Evolutionary conservation across 2,329 filamentous ascomycete genomes (phyloP).

Genomic region (Xylariomycetidae sp.): DNA sequence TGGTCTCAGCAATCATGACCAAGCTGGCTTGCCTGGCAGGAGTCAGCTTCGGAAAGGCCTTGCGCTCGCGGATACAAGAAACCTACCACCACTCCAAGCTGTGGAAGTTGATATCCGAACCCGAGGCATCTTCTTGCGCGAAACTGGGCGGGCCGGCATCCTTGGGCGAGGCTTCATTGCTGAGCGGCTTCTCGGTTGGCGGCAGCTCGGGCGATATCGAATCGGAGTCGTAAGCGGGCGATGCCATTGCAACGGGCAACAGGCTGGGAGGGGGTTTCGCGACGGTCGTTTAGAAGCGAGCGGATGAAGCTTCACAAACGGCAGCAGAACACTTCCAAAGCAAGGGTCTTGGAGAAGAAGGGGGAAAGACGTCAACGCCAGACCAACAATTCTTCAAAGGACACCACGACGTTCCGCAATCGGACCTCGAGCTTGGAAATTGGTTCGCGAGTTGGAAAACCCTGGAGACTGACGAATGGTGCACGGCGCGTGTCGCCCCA

Average conservation of each 20-base stretch:
- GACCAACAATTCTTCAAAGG: neutral
- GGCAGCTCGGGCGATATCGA: neutral
- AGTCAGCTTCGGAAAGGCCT: neutral
- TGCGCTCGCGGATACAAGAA: neutral
- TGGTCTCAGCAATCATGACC: conserved; percentile 38
- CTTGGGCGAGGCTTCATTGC: neutral
- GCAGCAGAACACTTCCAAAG: neutral
- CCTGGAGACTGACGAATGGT: too few relatives aligned
- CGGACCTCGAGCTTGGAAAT: neutral
- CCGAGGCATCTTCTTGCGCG: neutral
- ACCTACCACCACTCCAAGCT: conserved; percentile 2
- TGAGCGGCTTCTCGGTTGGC: neutral
- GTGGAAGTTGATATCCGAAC: conserved; percentile 1
- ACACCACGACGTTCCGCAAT: neutral
- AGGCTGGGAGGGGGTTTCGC: too few relatives aligned
- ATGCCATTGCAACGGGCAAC: too few relatives aligned
- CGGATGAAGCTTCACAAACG: neutral
- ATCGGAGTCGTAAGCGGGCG: neutral
- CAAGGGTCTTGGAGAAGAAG: neutral
- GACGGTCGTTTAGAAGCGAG: neutral
- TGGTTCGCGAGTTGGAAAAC: too few relatives aligned
- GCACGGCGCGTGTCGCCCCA: too few relatives aligned
- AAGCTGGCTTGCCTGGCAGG: conserved; percentile 37
- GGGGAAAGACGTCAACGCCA: neutral
- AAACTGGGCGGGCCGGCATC: neutral